Evolutionary conservation across 148 eudicot genomes (phyloP).

Genomic region (Rhododendron williamsianum): DNA sequence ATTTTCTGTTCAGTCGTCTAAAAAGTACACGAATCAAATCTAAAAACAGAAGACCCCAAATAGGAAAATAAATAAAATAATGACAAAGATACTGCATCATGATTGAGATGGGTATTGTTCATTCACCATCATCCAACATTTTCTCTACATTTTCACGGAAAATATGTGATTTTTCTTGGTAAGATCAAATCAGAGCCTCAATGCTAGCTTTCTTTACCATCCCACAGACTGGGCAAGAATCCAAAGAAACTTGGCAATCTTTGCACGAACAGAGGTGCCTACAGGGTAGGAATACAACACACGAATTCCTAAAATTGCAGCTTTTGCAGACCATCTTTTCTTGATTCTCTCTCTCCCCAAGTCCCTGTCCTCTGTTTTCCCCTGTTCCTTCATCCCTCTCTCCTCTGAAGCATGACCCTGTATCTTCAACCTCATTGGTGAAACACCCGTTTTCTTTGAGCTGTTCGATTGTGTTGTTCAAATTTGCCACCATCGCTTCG

Average conservation of each 20-base stretch:
- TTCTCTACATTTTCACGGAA: conserved; percentile 5
- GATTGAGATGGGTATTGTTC: background rate
- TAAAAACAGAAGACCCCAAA: background rate
- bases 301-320: conserved; percentile 39
- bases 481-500: conserved; percentile 39
- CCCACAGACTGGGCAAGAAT: conserved; percentile 69
- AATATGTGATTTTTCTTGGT: conserved; percentile 4
- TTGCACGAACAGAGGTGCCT: conserved; percentile 68
- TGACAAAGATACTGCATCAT: background rate
- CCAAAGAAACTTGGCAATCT: conserved; percentile 47
- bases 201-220: conserved; percentile 47
- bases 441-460: conserved; percentile 32
- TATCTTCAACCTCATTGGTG: conserved; percentile 41
- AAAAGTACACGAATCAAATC: conserved; percentile 12
- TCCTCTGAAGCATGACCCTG: conserved; percentile 42
- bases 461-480: conserved; percentile 42
- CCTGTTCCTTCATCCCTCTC: conserved; percentile 1
- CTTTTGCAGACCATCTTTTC: conserved; percentile 38
- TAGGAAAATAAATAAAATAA: background rate
- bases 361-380: conserved; percentile 5
- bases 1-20: conserved; percentile 1
- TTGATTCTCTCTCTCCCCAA: background rate
- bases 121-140: background rate
- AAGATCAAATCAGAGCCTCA: conserved; percentile 43
- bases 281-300: conserved; percentile 65